Conservation (phyloP, 495 filamentous ascomycete genomes). For the Hypoxylon perforatum region DNA sequence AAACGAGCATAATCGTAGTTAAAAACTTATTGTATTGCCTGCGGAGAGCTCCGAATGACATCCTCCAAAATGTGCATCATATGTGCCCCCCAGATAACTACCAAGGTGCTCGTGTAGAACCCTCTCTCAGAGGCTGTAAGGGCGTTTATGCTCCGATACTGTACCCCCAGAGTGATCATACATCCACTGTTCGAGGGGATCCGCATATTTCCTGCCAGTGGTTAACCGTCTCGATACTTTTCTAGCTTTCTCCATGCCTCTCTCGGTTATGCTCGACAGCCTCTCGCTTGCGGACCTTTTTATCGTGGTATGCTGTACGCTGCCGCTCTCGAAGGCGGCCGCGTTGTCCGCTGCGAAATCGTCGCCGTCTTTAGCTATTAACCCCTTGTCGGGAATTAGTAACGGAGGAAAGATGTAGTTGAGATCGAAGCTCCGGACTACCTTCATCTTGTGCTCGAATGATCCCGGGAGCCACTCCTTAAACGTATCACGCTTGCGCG, state of each 20-base stretch:
- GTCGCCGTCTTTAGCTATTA: not conserved
- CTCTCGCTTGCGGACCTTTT: not conserved
- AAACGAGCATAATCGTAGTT: too few species aligned
- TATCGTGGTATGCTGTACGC: not conserved
- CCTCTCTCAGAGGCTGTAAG: too few species aligned
- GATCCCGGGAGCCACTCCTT: not conserved
- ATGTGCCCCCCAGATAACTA: too few species aligned
- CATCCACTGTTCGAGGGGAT: conserved; percentile 40
- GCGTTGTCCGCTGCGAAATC: not conserved
- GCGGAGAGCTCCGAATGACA: too few species aligned
- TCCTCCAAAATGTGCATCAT: too few species aligned
- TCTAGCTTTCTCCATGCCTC: not conserved
- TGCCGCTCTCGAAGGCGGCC: too few species aligned
- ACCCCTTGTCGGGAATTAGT: not conserved
- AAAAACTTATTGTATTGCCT: too few species aligned
- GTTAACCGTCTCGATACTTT: conserved; percentile 2
- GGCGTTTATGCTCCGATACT: not conserved
- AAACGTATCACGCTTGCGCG: not conserved
- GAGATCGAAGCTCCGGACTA: not conserved
- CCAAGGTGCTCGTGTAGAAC: too few species aligned
- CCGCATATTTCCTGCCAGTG: conserved; percentile 24
- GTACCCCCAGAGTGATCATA: conserved; percentile 33
- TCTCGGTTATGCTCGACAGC: not conserved
- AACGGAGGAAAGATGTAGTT: not conserved
- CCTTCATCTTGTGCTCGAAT: not conserved